Conservation (phyloP, 305 asterid species). For the Andrographis paniculata region DNA sequence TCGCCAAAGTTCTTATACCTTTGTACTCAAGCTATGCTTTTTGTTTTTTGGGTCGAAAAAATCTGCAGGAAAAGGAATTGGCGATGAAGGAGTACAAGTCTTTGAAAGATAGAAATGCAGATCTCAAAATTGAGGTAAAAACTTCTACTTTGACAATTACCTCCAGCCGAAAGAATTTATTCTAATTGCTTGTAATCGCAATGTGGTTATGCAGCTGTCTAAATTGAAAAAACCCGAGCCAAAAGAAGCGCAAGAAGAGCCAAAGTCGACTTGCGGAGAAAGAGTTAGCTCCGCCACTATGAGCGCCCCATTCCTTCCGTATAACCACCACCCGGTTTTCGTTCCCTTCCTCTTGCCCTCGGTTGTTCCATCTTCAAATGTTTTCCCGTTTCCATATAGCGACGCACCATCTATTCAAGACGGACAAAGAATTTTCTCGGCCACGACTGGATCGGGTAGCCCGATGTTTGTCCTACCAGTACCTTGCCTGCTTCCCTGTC, state of each 20-base stretch:
- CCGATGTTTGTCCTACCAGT: slow-evolving; percentile 16
- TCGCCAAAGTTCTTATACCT: too few species aligned
- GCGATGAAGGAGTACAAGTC: slow-evolving; percentile 30
- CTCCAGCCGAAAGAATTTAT: too few species aligned
- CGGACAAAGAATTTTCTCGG: slow-evolving; percentile 18
- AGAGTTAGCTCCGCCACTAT: slow-evolving; percentile 17
- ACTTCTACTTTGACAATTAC: too few species aligned
- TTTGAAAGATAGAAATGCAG: slow-evolving; percentile 31
- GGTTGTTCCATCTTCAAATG: slow-evolving; percentile 23
- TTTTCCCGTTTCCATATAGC: slow-evolving; percentile 15
- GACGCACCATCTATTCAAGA: slow-evolving; percentile 10
- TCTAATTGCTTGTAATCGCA: too few species aligned
- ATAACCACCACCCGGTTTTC: slow-evolving; percentile 27
- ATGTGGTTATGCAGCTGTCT: slow-evolving; percentile 11
- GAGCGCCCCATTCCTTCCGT: slow-evolving; percentile 19
- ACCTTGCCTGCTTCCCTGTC: slow-evolving; percentile 20
- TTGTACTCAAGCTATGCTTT: too few species aligned
- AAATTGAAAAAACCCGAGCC: slow-evolving; percentile 17
- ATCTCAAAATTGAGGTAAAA: slow-evolving; percentile 40
- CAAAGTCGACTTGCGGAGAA: slow-evolving; percentile 16
- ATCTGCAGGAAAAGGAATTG: slow-evolving; percentile 39
- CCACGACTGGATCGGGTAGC: slow-evolving; percentile 20
- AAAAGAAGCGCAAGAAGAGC: slow-evolving; percentile 15
- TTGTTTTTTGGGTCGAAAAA: too few species aligned
- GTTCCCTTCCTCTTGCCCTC: slow-evolving; percentile 37